phyloP scores from a whole-genome alignment of 345 rosid genomes.

The Gossypium australe region DNA sequence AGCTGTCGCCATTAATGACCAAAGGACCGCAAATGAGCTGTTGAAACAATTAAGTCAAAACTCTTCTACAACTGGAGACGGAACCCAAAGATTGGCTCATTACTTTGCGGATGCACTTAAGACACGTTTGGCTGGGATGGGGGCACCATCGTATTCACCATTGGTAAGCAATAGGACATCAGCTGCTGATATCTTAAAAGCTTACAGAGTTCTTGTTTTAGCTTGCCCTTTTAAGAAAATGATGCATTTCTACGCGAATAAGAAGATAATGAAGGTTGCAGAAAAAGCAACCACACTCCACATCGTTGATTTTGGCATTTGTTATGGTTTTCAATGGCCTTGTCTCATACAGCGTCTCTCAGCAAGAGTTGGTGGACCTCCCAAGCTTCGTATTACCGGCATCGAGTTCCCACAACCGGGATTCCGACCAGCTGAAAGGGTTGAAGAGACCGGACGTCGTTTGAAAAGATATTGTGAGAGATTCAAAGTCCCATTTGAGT shows the following conservation, averaged over 20 bases:
- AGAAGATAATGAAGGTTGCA: conserved; percentile 29
- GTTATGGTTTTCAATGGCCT: conserved; percentile 60
- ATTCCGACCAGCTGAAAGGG: conserved; percentile 42
- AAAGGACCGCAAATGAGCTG: conserved; percentile 23
- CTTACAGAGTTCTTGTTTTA: conserved; percentile 4
- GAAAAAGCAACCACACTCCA: conserved; percentile 35
- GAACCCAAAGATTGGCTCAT: conserved; percentile 33
- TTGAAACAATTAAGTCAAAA: conserved; percentile 33
- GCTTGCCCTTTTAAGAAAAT: conserved; percentile 26
- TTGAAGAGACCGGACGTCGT: conserved; percentile 49
- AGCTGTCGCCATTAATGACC: conserved; percentile 25
- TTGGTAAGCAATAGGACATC: conserved; percentile 2
- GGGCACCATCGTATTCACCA: conserved; percentile 16
- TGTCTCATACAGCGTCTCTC: conserved; percentile 49
- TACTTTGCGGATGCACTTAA: conserved; percentile 39
- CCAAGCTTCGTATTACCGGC: conserved; percentile 46
- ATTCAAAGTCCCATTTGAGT: conserved; percentile 50
- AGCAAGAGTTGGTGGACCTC: conserved; percentile 47
- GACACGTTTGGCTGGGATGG: conserved; percentile 27
- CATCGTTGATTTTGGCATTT: conserved; percentile 52
- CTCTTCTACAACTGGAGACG: conserved; percentile 35
- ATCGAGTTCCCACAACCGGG: conserved; percentile 55
- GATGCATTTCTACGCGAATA: conserved; percentile 34
- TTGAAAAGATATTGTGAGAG: conserved; percentile 35
- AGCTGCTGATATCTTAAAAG: conserved; percentile 27